A percentile compares a stretch with the other conserved stretches of the same genome.
Conservation (phyloP, 257 asterid species). For the Oldenlandia corymbosa region DNA sequence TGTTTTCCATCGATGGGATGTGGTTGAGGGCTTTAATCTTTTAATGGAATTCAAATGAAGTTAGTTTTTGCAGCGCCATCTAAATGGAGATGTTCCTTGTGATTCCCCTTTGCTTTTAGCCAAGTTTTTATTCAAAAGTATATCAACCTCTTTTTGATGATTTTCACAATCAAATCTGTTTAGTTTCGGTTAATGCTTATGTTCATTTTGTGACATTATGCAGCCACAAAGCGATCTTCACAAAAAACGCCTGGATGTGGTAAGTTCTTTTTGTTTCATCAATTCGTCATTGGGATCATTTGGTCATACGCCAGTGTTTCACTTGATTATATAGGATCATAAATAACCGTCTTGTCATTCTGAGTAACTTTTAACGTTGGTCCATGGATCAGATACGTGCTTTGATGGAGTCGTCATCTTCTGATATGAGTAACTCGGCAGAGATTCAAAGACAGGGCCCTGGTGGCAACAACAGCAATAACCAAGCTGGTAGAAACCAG, state of each 20-base stretch:
- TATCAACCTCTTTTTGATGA: neutral
- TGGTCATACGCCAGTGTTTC: too few relatives aligned
- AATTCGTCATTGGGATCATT: too few relatives aligned
- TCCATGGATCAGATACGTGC: conserved; percentile 43
- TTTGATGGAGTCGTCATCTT: conserved; percentile 52
- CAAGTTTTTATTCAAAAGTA: neutral
- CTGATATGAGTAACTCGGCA: conserved; percentile 40
- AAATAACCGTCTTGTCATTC: too few relatives aligned
- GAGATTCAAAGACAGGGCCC: conserved; percentile 50
- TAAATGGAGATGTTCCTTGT: neutral
- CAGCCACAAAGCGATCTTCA: conserved; percentile 70
- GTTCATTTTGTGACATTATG: conserved; percentile 30
- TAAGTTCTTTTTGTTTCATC: conserved; percentile 27
- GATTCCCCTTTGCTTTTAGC: neutral
- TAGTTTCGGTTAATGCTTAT: conserved; percentile 13
- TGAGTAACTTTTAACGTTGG: neutral
- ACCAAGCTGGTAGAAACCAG: conserved; percentile 48
- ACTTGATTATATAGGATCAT: too few relatives aligned
- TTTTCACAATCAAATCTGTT: conserved; percentile 7
- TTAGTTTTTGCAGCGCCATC: neutral
- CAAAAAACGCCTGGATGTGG: conserved; percentile 81
- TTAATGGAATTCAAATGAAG: neutral
- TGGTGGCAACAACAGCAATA: too few relatives aligned
- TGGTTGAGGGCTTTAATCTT: neutral
- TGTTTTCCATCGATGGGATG: neutral